These are phyloP conservation scores for Begonia loranthoides DNA, from an alignment of 306 rosid genomes.

Conservation along the genomic window DNA sequence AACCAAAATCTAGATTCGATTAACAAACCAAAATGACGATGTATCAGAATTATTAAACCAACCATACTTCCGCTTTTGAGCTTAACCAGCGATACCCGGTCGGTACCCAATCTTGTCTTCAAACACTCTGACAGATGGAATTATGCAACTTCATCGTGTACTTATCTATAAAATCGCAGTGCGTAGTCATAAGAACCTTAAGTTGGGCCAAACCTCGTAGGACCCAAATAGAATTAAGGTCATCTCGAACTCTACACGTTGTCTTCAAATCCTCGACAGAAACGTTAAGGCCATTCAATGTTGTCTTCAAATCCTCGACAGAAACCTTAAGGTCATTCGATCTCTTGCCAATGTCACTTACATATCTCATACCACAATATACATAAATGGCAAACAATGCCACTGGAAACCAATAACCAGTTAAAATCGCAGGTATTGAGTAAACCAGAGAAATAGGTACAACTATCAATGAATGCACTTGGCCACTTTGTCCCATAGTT, in stretches of 20 bases:
- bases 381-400: constrained; percentile 55
- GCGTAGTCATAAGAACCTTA: no score
- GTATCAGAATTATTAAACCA: no score
- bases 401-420: constrained; percentile 62
- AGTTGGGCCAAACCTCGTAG: no score
- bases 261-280: constrained; percentile 72
- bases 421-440: constrained; percentile 56
- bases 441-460: constrained; percentile 80
- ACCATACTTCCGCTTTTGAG: no score
- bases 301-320: constrained; percentile 71
- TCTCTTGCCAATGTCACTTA: constrained; percentile 71
- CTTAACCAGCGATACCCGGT: no score
- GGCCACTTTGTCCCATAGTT: constrained; percentile 77
- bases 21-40: no score
- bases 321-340: constrained; percentile 49
- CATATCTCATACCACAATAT: constrained; percentile 79
- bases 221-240: no score
- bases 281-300: constrained; percentile 47
- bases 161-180: no score
- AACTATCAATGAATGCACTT: constrained; percentile 66
- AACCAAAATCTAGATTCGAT: no score
- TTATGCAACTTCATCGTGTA: no score
- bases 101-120: no score
- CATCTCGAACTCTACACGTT: constrained; percentile 14
- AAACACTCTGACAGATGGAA: no score